Evolutionary conservation across 2,329 filamentous ascomycete species (phyloP).

Genomic region (Penicillium sp.): DNA sequence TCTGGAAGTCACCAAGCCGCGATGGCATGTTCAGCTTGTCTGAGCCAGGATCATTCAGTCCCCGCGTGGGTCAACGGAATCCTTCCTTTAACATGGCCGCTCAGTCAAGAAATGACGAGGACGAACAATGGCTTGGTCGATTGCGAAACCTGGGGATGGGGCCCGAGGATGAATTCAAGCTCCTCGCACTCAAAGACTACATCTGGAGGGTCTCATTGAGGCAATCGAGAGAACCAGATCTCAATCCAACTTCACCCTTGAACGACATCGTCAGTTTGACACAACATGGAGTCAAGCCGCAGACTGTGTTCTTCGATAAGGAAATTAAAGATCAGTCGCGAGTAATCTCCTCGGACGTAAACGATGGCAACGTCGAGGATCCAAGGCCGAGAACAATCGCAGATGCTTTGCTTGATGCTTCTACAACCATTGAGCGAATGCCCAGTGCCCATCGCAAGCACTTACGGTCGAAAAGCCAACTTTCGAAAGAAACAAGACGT

Average conservation of each 20-base stretch:
- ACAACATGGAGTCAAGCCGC: conserved; percentile 72
- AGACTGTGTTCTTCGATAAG: conserved; percentile 92
- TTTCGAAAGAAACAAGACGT: conserved; percentile 31
- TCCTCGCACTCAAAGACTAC: conserved; percentile 82
- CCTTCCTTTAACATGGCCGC: conserved; percentile 53
- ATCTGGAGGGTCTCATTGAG: conserved; percentile 81
- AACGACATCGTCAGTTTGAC: conserved; percentile 73
- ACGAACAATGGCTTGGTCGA: conserved; percentile 87
- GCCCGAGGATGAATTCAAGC: conserved; percentile 81
- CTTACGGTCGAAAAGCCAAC: conserved; percentile 41
- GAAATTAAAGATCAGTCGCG: conserved; percentile 53
- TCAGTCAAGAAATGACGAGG: conserved; percentile 78
- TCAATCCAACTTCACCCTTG: conserved; percentile 45
- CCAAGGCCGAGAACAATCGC: conserved; percentile 71
- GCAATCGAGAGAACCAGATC: conserved; percentile 55
- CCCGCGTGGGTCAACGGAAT: conserved; percentile 53
- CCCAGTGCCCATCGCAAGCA: conserved; percentile 50
- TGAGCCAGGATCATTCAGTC: conserved; percentile 55
- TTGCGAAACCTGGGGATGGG: conserved; percentile 79
- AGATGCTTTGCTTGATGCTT: conserved; percentile 87
- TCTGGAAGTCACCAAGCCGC: conserved; percentile 77
- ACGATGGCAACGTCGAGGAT: conserved; percentile 35
- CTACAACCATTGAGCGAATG: conserved; percentile 73
- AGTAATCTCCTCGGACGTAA: conserved; percentile 25
- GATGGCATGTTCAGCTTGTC: conserved; percentile 68